Evolutionary conservation across 2,329 filamentous ascomycete species (phyloP).

Genomic region (Colletotrichum higginsianum): DNA sequence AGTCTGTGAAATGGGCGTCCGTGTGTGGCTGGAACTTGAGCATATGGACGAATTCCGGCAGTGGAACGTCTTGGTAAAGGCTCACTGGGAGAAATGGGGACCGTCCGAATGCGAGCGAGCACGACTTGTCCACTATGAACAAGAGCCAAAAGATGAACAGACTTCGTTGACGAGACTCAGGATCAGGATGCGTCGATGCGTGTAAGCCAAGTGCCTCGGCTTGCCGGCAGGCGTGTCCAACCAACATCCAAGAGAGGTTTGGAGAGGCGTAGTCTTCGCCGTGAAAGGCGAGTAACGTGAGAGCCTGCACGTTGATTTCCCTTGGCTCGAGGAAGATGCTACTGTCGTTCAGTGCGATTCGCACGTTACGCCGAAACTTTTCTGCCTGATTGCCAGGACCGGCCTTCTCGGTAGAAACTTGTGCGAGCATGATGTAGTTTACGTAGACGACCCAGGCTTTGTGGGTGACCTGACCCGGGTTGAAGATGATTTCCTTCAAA

Average conservation of each 20-base stretch:
- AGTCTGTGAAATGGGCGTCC: not conserved
- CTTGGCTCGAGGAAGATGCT: constrained; percentile 24
- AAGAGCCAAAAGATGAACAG: constrained; percentile 22
- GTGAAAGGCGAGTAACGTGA: constrained; percentile 10
- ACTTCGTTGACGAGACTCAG: constrained; percentile 7
- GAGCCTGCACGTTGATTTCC: constrained; percentile 7
- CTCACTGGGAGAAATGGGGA: constrained; percentile 16
- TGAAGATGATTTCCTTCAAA: constrained; percentile 14
- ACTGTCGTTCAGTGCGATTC: constrained; percentile 12
- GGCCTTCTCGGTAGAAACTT: not conserved
- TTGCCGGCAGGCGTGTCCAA: constrained; percentile 27
- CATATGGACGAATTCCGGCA: constrained; percentile 18
- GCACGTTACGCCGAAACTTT: constrained; percentile 24
- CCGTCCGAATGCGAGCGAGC: constrained; percentile 23
- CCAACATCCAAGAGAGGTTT: constrained; percentile 26
- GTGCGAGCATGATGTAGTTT: constrained; percentile 29
- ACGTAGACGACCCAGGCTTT: constrained; percentile 19
- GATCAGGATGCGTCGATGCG: not conserved
- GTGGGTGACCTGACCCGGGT: constrained; percentile 1
- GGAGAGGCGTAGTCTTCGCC: constrained; percentile 27
- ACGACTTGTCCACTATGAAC: constrained; percentile 22
- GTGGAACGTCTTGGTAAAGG: constrained; percentile 6
- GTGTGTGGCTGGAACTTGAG: constrained; percentile 21
- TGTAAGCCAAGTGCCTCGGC: constrained; percentile 25
- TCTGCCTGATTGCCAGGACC: not conserved